Base-by-base conservation (phyloP, 768 basidiomycete genomes). In the Leccinum variicolor region DNA sequence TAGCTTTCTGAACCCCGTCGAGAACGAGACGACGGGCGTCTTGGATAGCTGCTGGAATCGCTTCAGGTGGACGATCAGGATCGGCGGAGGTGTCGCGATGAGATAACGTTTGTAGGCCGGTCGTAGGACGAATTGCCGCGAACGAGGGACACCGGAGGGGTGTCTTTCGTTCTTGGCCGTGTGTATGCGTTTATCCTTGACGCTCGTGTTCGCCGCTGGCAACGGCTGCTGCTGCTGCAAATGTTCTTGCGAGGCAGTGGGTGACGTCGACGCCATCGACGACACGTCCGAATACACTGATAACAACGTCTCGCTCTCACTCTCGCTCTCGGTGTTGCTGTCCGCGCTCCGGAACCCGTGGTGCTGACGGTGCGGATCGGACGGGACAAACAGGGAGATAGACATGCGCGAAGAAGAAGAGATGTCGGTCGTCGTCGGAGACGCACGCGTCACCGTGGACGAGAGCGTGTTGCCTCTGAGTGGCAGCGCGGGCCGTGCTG, bases 91-190 rank as follows among this genome's bases (percentile, higher is more conserved):
- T 0, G 79, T 80, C 15, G 87, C 84, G 70, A 98, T 90, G 58
- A 98, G 85, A 73, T 97, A 98, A 13, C 95, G 90, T 73, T 98
- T 98, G 76, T 92, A 94, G 4, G 93, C 92, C 1, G 90, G 81
- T 2, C 92, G 84, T 74, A 90, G 80, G 49, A 96, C 79, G 51
- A 85, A 86, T 33, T 90, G 90, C 57, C 80, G 77, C 19, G 74
- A 72, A 34, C 72, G 75, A 15, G 77, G 75, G 3, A 79, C 60
- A 0, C 66, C 66, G 0, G 68, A 62, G 9, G 62, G 57, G 36
- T 63, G 84, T 80, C 9, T 66, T 59, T 53, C 73, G 73, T 57
- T 57, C 54, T 64, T 64, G 23, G 14, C 15, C 46, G 36, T 0
- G 36, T 39, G 9, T 19, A 41, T 4, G 39, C n/a, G 39, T 2